Percentiles rank a stretch among this genome's conserved stretches.
Evolutionary conservation across 768 basidiomycete genomes (phyloP).

Genomic region (Kwoniella sp.): DNA sequence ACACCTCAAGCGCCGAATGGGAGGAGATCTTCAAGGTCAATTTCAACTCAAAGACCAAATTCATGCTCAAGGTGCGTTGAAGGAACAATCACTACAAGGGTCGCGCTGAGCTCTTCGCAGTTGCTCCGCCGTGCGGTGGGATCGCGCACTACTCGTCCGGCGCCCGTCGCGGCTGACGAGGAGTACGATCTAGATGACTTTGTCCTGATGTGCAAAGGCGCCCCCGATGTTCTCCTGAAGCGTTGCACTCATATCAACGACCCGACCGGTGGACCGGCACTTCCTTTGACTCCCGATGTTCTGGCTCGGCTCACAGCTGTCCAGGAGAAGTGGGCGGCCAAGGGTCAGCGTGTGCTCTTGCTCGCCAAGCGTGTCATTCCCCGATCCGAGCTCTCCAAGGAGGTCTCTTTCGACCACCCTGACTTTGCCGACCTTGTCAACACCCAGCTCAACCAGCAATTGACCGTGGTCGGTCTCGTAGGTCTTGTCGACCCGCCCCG

Average conservation of each 20-base stretch:
- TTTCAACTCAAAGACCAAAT: slow-evolving; percentile 58
- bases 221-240: slow-evolving; percentile 54
- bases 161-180: slow-evolving; percentile 42
- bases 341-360: slow-evolving; percentile 63
- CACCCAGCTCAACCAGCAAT: slow-evolving; percentile 51
- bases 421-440: slow-evolving; percentile 54
- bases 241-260: slow-evolving; percentile 51
- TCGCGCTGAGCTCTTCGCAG: too few species aligned
- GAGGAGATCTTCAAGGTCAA: slow-evolving; percentile 38
- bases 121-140: too few species aligned
- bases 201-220: slow-evolving; percentile 59
- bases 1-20: slow-evolving; percentile 46
- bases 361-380: slow-evolving; percentile 56
- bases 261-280: slow-evolving; percentile 49
- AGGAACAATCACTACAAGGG: too few species aligned
- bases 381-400: slow-evolving; percentile 47
- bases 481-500: slow-evolving; percentile 62
- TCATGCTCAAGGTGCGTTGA: slow-evolving; percentile 55
- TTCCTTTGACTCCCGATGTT: slow-evolving; percentile 45
- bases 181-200: slow-evolving; percentile 27
- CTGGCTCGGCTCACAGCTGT: slow-evolving; percentile 30
- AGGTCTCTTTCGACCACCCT: slow-evolving; percentile 42
- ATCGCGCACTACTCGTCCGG: slow-evolving; percentile 17
- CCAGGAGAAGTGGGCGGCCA: slow-evolving; percentile 56
- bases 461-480: slow-evolving; percentile 60